These are phyloP conservation scores for Fusarium sp. DNA, from an alignment of 2,329 filamentous ascomycete genomes.

Conservation along the genomic window DNA sequence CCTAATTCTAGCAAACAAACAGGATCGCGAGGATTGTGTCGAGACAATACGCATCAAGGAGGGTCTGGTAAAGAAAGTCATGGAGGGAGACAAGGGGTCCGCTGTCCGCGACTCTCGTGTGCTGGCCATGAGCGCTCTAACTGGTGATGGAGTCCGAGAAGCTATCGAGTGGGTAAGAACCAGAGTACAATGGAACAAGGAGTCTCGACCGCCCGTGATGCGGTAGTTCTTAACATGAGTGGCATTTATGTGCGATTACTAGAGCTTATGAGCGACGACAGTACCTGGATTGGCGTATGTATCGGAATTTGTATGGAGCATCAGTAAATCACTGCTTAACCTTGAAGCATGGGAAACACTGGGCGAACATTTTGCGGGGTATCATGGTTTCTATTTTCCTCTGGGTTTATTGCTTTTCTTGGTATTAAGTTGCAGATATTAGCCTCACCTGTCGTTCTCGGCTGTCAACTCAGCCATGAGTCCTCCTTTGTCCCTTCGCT, in stretches of 20 bases:
- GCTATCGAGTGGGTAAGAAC: conserved; percentile 97
- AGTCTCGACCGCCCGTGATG: conserved; percentile 91
- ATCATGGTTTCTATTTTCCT: conserved; percentile 47
- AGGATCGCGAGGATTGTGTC: conserved; percentile 96
- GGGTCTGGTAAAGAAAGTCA: conserved; percentile 92
- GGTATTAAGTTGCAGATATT: conserved; percentile 24
- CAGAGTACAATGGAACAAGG: conserved; percentile 96
- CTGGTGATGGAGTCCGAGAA: conserved; percentile 86
- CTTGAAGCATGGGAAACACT: conserved; percentile 27
- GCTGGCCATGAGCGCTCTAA: conserved; percentile 90
- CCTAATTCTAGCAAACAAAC: conserved; percentile 94
- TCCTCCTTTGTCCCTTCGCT: conserved; percentile 81
- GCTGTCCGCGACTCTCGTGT: conserved; percentile 92
- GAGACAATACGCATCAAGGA: conserved; percentile 99
- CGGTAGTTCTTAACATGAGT: conserved; percentile 65
- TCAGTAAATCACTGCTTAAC: conserved; percentile 28
- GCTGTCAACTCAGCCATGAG: conserved; percentile 81
- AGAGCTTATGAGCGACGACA: conserved; percentile 36
- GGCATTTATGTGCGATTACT: conserved; percentile 10
- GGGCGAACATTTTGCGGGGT: conserved; percentile 40
- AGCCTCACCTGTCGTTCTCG: conserved; percentile 78
- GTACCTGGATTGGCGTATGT: conserved; percentile 32
- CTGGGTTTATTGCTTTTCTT: conserved; percentile 29
- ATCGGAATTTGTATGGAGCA: conserved; percentile 31
- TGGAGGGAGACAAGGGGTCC: conserved; percentile 90